Evolutionary conservation across 2,329 filamentous ascomycete genomes (phyloP), one percentile per base, ranked within the genome.

Genomic region (Ascocoryne sarcoides): DNA sequence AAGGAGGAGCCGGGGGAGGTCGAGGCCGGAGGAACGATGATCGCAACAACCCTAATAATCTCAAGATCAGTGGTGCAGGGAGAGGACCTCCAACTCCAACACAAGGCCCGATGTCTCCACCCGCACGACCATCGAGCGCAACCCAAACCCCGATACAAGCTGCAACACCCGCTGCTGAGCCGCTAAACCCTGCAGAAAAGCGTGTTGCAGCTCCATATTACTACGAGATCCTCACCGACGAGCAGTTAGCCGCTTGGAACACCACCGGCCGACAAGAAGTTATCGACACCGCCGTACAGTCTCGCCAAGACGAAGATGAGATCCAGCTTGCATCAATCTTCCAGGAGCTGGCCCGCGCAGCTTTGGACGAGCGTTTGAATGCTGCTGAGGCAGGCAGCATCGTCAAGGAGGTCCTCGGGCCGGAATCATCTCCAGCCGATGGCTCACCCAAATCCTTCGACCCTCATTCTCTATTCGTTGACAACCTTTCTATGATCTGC

Each of bases 321-420:
- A 69, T 81, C 33, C 75, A 78, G 42, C 66, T 94, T 28, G 79
- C 81, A 20, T 73, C 73, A 10, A 67, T 95, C 16, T 87, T 89
- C 51, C 86, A 95, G 64, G 92, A 98, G 60, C 74, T 95, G 28
- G 75, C 92, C 26, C 79, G 82, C 46, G 79, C 85, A 23, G 79
- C 82, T 14, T 64, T 93, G 10, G 80, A 87, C 55, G 73, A 71
- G 31, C 75, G 79, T 36, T 62, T 95, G 33, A 69, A 74, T 29
- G 69, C 85, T 2, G 59, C 63, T 4, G 82, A 89, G 53, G 80
- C 84, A 35, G 90, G 89, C 18, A 66, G 64, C 15, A 74, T 79
- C 41, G 72, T 95, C 43, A 83, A 80, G 55, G 78, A 88, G 45
- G 83, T 95, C 18, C 65, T 93, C 21, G 74, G 73, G 14, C 66